A percentile compares a stretch with the other conserved stretches of the same genome.
phyloP scores from a whole-genome alignment of 129 eudicot species.

The Pseudognaphalium luteoalbum region DNA sequence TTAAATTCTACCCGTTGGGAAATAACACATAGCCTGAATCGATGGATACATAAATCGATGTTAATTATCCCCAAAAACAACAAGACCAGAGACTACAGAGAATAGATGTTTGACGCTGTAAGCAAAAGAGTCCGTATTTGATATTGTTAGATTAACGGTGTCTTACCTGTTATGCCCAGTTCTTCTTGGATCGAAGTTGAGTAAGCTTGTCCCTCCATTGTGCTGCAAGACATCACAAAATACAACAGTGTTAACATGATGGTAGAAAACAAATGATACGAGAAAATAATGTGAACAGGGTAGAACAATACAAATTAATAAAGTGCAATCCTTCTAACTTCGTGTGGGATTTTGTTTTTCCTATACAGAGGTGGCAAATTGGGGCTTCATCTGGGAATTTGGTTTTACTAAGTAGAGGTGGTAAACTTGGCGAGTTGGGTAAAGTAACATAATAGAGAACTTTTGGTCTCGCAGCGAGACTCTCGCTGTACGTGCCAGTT shows the following conservation, averaged over 20 bases:
- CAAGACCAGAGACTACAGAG: not conserved
- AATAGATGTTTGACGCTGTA: not conserved
- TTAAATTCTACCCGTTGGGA: too few species aligned
- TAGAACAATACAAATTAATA: not conserved
- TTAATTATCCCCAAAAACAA: not conserved
- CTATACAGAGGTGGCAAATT: not conserved
- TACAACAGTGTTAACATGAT: not conserved
- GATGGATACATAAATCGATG: not conserved
- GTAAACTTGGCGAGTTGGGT: not conserved
- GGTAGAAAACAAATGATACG: not conserved
- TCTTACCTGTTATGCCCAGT: conserved; percentile 67
- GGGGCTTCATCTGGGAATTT: not conserved
- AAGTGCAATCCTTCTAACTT: not conserved
- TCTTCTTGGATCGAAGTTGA: conserved; percentile 76
- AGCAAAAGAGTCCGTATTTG: conserved; percentile 1
- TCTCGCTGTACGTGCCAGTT: not conserved
- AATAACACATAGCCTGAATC: not conserved
- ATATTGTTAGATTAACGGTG: not conserved
- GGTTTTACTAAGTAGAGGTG: not conserved
- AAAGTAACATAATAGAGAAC: not conserved
- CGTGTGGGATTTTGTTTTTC: not conserved
- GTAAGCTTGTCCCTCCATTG: conserved; percentile 80
- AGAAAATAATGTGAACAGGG: not conserved
- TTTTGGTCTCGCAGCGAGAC: not conserved
- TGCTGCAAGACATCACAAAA: conserved; percentile 47